Conservation (phyloP, 768 basidiomycete species). For the Tephrocybe sp. region DNA sequence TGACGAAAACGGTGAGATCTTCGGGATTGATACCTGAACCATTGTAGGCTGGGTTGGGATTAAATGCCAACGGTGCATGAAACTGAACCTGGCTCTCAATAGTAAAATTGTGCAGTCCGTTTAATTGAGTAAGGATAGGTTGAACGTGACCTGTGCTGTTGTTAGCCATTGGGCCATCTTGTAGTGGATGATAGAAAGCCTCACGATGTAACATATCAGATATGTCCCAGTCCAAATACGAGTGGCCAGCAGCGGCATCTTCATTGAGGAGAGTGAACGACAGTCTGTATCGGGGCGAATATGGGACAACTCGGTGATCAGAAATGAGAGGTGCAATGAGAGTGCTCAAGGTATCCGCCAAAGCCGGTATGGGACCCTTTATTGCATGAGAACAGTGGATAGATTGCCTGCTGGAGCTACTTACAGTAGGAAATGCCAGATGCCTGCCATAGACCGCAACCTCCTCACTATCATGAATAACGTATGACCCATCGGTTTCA, state of each 20-base stretch:
- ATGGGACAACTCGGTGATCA: conserved; percentile 60
- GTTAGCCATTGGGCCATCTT: background rate
- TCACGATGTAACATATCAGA: conserved; percentile 58
- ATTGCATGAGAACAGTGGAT: conserved; percentile 14
- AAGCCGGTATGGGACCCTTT: conserved; percentile 16
- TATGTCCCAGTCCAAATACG: conserved; percentile 72
- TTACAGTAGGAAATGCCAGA: conserved; percentile 26
- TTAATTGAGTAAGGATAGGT: conserved; percentile 61
- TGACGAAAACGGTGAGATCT: conserved; percentile 89
- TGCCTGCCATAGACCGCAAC: conserved; percentile 23
- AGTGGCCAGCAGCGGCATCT: conserved; percentile 66
- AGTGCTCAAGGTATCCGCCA: conserved; percentile 29
- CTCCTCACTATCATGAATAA: conserved; percentile 17
- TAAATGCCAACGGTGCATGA: conserved; percentile 86
- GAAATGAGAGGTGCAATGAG: conserved; percentile 41
- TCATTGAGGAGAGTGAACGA: conserved; percentile 94
- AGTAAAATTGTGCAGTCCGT: conserved; percentile 81
- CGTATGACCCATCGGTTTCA: conserved; percentile 19
- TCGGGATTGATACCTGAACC: conserved; percentile 69
- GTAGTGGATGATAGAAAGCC: conserved; percentile 23
- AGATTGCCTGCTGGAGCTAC: conserved; percentile 5
- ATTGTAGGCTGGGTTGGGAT: conserved; percentile 43
- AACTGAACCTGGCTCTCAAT: conserved; percentile 94
- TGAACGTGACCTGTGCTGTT: conserved; percentile 57
- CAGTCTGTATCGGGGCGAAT: conserved; percentile 77